Base-by-base conservation (phyloP, 441 rosid species). In the Bocquillonia castaneifolia region DNA sequence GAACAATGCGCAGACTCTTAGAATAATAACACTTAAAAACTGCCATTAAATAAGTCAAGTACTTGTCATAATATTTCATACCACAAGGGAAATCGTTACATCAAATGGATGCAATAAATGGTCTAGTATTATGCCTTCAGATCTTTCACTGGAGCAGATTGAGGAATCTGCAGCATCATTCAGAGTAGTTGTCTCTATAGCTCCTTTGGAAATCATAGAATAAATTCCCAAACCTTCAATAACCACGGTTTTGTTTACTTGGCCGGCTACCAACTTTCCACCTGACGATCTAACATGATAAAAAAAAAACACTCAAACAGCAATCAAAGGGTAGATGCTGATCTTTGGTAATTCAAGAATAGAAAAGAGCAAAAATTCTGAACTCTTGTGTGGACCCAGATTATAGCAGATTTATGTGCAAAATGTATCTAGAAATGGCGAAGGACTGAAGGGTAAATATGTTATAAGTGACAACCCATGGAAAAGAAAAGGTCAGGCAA, bases 211-310 rank as follows among this genome's bases (percentile, higher is more conserved):
- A 36, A 80, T 76, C 77, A 80, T 75, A 78, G 92, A 93, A 84
- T 88, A 91, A 74, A 91, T 79, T 78, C 82, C 95, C 79, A 91
- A 76, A 67, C 83, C 96, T 79, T 82, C 80, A 76, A 91, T 79
- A 78, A 84, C 88, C 60, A 82, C 84, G 42, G 63, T 79, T 86
- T 89, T 88, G 83, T 83, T 83, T 63, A 84, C 96, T 82, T 88
- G 91, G 44, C 86, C 86, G 67, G 82, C 89, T 75, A 80, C 80
- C 74, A 77, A 57, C 78, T 74, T 82, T 32, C 71, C 83, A 78
- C 83, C 73, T 61, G 74, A 75, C 50, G 75, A 64, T 79, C 84
- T 85, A 79, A 71, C 69, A 79, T 26, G n/a, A 73, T 12, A 52
- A 26, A 37, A 64, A 55, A 20, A 15, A 55, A 51, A 52, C 63